Conservation (phyloP, 371 early-diverging fungal genomes). For the Batrachochytrium dendrobatidis region DNA sequence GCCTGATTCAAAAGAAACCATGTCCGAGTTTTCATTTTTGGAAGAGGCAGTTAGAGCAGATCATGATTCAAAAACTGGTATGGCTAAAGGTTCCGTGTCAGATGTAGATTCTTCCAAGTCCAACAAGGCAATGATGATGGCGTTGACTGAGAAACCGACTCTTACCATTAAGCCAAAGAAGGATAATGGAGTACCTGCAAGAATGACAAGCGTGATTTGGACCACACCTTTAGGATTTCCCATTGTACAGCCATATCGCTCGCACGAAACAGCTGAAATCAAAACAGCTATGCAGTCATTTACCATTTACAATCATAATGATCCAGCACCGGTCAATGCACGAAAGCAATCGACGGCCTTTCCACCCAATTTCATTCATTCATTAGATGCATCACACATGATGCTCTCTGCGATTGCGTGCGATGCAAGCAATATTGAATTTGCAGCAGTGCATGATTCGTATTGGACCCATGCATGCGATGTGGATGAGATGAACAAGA, state of each 20-base stretch:
- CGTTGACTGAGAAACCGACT: neutral
- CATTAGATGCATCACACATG: constrained; percentile 97
- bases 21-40: neutral
- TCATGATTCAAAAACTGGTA: neutral
- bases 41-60: neutral
- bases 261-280: constrained; percentile 37
- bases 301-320: constrained; percentile 60
- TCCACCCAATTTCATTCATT: constrained; percentile 98
- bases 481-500: constrained; percentile 75
- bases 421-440: constrained; percentile 65
- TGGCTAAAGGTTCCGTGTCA: neutral
- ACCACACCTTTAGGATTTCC: constrained; percentile 93
- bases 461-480: constrained; percentile 97
- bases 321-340: constrained; percentile 75
- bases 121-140: constrained; percentile 1
- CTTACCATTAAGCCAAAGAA: neutral
- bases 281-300: constrained; percentile 75
- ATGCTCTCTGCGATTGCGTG: constrained; percentile 87
- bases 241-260: constrained; percentile 93
- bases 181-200: constrained; percentile 1
- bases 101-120: neutral
- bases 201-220: constrained; percentile 78
- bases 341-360: constrained; percentile 92
- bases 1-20: no score
- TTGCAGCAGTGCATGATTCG: constrained; percentile 96